phyloP scores from a whole-genome alignment of 805 yeast species.

The Suhomyces tanzawaensis region DNA sequence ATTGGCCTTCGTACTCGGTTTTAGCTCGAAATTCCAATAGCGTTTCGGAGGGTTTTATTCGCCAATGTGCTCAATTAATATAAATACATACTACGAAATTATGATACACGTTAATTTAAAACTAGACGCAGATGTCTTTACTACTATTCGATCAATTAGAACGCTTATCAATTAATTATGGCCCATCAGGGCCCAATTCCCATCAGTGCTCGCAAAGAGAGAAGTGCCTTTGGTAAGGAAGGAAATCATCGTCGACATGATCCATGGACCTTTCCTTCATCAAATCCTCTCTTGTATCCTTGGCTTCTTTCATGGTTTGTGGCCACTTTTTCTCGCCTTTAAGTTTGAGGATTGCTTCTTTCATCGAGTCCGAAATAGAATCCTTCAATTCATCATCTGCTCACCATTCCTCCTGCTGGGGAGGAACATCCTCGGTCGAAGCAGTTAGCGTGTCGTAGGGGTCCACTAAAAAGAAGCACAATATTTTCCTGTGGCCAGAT shows the following conservation, averaged over 20 bases:
- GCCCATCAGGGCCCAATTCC: too few relatives aligned
- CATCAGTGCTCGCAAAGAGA: conserved; percentile 37
- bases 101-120: too few relatives aligned
- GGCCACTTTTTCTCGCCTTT: conserved; percentile 15
- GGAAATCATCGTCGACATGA: conserved; percentile 13
- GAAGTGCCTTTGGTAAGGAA: conserved; percentile 19
- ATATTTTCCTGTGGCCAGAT: conserved; percentile 37
- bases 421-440: conserved; percentile 33
- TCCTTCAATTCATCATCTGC: conserved; percentile 12
- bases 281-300: conserved; percentile 23
- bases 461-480: conserved; percentile 41
- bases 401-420: conserved; percentile 39
- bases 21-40: too few relatives aligned
- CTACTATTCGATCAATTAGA: too few relatives aligned
- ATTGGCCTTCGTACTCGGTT: too few relatives aligned
- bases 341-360: conserved; percentile 5
- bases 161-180: background rate
- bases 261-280: conserved; percentile 30
- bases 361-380: conserved; percentile 8
- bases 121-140: too few relatives aligned
- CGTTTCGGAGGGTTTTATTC: too few relatives aligned
- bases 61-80: too few relatives aligned
- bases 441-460: conserved; percentile 29
- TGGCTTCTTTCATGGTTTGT: conserved; percentile 22
- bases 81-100: too few relatives aligned